Base-by-base conservation (phyloP, 192 early-diverging fungal species). In the Coemansia sp. region DNA sequence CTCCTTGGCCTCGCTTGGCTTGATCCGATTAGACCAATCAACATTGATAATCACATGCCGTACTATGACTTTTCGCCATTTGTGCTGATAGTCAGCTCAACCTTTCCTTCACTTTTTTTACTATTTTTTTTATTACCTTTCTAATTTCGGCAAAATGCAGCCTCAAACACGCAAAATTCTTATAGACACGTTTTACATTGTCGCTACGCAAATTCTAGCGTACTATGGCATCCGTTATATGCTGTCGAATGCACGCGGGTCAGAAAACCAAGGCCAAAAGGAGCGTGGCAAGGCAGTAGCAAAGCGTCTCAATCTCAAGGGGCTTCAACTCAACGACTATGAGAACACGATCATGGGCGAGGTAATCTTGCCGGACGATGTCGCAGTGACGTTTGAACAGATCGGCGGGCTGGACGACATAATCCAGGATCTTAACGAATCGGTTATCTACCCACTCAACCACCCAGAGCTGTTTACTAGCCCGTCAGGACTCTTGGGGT, bases 391-490 rank as follows among this genome's bases (percentile, higher is more conserved):
- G 38, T 99, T 99, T 80, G 82, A 79, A 17, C 93, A 97, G 73
- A 95, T 99, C 65, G 94, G 94, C 64, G 98, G 98, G 16, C 79
- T 99, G 46, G 96, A 98, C 74, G 86, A 88, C 19, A 96, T 98
- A 58, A 92, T 98, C 69, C 90, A 94, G 62, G 89, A 90, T 37
- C 78, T 99, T 21, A 92, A 91, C 67, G 98, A 99, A 73, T 91
- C 92, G 66, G 96, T 99, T 11, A 99, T 99, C 62, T 95, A 93
- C 72, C 98, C 98, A 39, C 85, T 99, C 26, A 89, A 89, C 55
- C 94, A 95, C 78, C 98, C 98, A 5, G 87, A 95, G 73, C 81
- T 99, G 39, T 99, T 96, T 67, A 89, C 89, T 26, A 89, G 90
- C 21, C 83, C 90, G 6, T 93, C 92, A 14, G 94, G 94, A 13